Percentiles rank a stretch among this genome's conserved stretches.
phyloP scores from a whole-genome alignment of 1,284 basidiomycete species.

The Pseudozyma hubeiensis region DNA sequence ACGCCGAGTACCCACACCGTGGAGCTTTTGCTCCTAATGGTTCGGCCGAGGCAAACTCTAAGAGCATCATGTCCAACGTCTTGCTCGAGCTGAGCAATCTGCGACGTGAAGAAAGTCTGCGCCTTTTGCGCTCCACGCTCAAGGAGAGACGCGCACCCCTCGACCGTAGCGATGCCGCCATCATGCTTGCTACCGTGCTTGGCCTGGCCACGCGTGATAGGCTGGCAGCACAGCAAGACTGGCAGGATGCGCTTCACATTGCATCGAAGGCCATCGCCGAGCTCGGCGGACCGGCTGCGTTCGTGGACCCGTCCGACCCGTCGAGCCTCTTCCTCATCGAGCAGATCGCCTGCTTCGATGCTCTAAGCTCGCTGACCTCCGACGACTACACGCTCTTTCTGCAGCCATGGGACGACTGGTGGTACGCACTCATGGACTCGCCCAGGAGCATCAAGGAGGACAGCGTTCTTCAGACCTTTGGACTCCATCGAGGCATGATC shows the following conservation, averaged over 20 bases:
- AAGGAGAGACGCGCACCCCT: constrained; percentile 34
- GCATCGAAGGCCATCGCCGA: constrained; percentile 44
- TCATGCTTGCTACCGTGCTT: constrained; percentile 48
- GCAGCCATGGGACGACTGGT: constrained; percentile 51
- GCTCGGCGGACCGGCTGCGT: constrained; percentile 39
- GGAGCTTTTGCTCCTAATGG: constrained; percentile 4
- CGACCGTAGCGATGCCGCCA: constrained; percentile 33
- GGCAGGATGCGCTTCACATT: constrained; percentile 42
- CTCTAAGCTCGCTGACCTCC: constrained; percentile 44
- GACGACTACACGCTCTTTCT: constrained; percentile 46
- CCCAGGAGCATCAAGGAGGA: constrained; percentile 43
- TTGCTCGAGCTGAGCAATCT: constrained; percentile 42
- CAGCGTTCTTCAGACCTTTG: constrained; percentile 45
- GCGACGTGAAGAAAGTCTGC: constrained; percentile 37
- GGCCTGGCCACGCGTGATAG: constrained; percentile 40
- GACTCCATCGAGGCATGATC: constrained; percentile 45
- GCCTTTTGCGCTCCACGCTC: constrained; percentile 33
- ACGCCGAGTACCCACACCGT: not conserved
- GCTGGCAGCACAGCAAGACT: constrained; percentile 43
- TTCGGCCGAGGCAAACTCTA: constrained; percentile 10
- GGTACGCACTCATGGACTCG: constrained; percentile 45
- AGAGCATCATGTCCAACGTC: constrained; percentile 37
- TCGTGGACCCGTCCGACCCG: constrained; percentile 38
- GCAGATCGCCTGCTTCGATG: constrained; percentile 47
- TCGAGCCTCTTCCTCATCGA: constrained; percentile 47